Conservation (phyloP, 331 rosid species). For the Erythrophleum ivorense region DNA sequence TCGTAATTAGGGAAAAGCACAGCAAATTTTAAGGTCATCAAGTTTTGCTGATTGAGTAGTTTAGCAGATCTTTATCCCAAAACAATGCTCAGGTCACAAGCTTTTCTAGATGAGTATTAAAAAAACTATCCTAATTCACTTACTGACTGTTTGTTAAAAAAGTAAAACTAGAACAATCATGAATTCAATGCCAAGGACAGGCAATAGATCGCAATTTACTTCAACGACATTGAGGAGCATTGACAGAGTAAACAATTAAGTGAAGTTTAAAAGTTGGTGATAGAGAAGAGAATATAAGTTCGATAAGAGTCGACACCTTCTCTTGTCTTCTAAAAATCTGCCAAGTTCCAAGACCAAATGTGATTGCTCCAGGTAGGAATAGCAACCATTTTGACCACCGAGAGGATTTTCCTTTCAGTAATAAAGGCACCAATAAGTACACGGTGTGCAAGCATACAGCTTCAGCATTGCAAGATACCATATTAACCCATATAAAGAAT, state of each 20-base stretch:
- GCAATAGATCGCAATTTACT: neutral
- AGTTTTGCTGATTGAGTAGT: constrained; percentile 10
- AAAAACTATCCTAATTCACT: neutral
- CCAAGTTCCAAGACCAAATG: constrained; percentile 99
- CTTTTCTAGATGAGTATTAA: neutral
- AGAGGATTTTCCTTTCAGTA: constrained; percentile 58
- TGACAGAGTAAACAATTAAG: neutral
- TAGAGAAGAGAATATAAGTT: neutral
- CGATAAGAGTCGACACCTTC: constrained; percentile 50
- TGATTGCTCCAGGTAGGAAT: constrained; percentile 87
- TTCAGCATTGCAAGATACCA: constrained; percentile 24
- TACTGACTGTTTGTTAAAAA: constrained; percentile 10
- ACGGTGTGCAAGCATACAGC: neutral
- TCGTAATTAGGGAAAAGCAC: neutral
- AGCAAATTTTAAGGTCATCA: neutral
- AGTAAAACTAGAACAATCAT: constrained; percentile 2
- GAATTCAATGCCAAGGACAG: constrained; percentile 20
- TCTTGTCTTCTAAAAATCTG: constrained; percentile 90
- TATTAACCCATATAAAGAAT: constrained; percentile 29
- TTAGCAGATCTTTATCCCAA: constrained; percentile 15
- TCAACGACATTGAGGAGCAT: neutral
- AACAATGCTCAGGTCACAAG: neutral
- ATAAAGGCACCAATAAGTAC: constrained; percentile 19
- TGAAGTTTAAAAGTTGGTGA: neutral
- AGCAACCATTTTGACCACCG: constrained; percentile 60